Percentiles rank a stretch among this genome's conserved stretches.
Conservation (phyloP, 306 rosid genomes). For the Senna siamea region DNA sequence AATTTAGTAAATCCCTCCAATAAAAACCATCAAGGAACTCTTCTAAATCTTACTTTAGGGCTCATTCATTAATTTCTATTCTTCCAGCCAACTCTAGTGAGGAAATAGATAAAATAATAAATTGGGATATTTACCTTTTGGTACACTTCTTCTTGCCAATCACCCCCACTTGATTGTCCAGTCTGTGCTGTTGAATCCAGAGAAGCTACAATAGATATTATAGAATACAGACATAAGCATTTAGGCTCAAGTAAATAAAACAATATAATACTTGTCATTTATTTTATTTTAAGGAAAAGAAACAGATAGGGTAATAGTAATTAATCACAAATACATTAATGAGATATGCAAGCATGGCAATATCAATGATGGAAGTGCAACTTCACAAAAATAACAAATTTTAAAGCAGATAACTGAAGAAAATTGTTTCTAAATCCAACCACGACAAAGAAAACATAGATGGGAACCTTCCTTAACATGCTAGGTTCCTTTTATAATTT, state of each 20-base stretch:
- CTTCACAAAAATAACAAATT: slow-evolving; percentile 13
- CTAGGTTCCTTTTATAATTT: neutral
- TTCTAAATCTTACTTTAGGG: slow-evolving; percentile 21
- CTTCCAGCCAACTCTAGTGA: slow-evolving; percentile 16
- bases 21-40: slow-evolving; percentile 10
- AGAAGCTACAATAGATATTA: slow-evolving; percentile 60
- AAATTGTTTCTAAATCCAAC: neutral
- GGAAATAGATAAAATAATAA: slow-evolving; percentile 16
- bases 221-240: slow-evolving; percentile 34
- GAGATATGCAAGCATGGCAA: slow-evolving; percentile 9
- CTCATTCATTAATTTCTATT: slow-evolving; percentile 10
- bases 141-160: slow-evolving; percentile 87
- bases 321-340: slow-evolving; percentile 29
- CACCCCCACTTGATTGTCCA: slow-evolving; percentile 75
- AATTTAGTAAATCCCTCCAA: slow-evolving; percentile 11
- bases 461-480: neutral
- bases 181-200: slow-evolving; percentile 92
- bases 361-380: neutral
- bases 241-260: slow-evolving; percentile 20
- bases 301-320: neutral
- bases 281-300: neutral
- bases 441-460: slow-evolving; percentile 8
- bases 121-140: slow-evolving; percentile 66
- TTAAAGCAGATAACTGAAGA: neutral
- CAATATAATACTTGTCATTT: neutral